Evolutionary conservation across 176 grass and related monocot genomes (phyloP), one percentile per base, ranked within the genome.

Genomic region (Pontederia crassipes): DNA sequence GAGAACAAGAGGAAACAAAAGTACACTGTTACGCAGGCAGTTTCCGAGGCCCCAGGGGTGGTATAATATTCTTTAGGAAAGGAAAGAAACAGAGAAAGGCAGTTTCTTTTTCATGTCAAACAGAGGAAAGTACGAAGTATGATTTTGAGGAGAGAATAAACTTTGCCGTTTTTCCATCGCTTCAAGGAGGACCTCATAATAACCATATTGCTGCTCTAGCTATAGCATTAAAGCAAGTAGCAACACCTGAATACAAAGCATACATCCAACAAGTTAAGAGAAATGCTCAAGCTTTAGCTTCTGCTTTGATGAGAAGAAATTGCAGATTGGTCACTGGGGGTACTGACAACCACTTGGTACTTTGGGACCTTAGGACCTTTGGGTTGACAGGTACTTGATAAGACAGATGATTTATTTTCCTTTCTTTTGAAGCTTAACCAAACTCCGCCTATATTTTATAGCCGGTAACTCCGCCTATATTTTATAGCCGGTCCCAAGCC

Each of bases 111-210:
- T 73, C 79, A 57, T 57, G 72, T 80, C 81, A 92, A 81, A 82
- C 66, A 56, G 79, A 80, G 60, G 86, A 68, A 49, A 81, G 29
- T 78, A 82, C 88, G 70, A 59, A 54, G 48, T 92, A 98, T n/a
- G 84, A 92, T 59, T 92, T 76, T 10, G 88, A 92, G 67, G 93
- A 98, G 70, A 87, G 57, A 60, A 92, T 98, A 79, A 98, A 98
- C 68, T 92, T 91, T 74, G 70, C 74, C 26, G 93, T 98, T 76
- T 98, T 98, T 32, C 93, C 93, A 49, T 85, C 84, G 17, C 75
- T 98, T 77, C 93, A 98, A 92, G 93, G 93, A 67, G 93, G 93
- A n/a, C 93, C 93, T 2, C 93, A 98, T 54, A 92, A 98, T 65
- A 98, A 92, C 67, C 93, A 98, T 75, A 88, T 89, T 79, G 87